Percentiles rank a stretch among this genome's conserved stretches.
Conservation (phyloP, 1,139 yeast genomes). For the Candida anutae region DNA sequence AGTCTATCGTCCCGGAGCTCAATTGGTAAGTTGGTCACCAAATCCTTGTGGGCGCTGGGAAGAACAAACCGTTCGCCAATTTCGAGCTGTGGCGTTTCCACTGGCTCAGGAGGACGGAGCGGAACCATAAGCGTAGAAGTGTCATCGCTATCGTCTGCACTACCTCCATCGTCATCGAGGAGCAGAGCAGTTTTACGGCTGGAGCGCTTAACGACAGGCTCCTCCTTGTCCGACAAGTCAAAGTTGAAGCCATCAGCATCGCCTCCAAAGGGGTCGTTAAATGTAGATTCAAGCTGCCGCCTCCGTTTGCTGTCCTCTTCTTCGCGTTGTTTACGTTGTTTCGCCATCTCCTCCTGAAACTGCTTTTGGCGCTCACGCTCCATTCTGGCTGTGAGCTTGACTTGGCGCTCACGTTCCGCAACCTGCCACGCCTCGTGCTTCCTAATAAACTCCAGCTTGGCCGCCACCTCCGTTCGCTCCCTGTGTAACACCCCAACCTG, state of each 20-base stretch:
- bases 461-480: constrained; percentile 8
- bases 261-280: constrained; percentile 13
- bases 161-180: constrained; percentile 4
- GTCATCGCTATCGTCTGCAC: constrained; percentile 5
- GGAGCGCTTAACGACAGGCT: neutral
- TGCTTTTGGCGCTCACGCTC: constrained; percentile 8
- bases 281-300: constrained; percentile 11
- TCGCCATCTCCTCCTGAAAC: constrained; percentile 11
- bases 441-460: constrained; percentile 7
- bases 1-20: constrained; percentile 21
- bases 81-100: constrained; percentile 14
- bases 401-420: constrained; percentile 13
- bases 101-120: constrained; percentile 15
- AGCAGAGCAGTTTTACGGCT: neutral
- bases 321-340: constrained; percentile 7
- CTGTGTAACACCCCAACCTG: constrained; percentile 19
- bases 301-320: constrained; percentile 7
- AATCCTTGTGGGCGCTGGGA: constrained; percentile 29
- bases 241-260: constrained; percentile 7
- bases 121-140: constrained; percentile 6
- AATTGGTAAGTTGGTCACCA: constrained; percentile 24
- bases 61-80: constrained; percentile 21
- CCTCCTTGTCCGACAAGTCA: constrained; percentile 6
- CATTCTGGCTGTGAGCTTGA: constrained; percentile 8
- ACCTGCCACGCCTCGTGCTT: constrained; percentile 13